phyloP scores from a whole-genome alignment of 208 protist genomes.

The Angomonas deanei region DNA sequence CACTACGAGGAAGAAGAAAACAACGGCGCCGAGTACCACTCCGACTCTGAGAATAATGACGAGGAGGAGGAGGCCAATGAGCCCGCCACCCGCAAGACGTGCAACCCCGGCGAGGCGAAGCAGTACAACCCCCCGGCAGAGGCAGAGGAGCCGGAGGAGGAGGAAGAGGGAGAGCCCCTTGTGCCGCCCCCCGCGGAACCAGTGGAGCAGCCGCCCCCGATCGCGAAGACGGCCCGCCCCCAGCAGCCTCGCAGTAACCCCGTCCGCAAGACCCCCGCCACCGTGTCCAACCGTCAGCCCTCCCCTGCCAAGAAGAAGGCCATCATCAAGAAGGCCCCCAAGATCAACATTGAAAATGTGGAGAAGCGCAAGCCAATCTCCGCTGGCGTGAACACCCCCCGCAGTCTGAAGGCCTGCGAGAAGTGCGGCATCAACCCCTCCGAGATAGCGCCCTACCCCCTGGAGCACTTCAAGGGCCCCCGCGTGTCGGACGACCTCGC shows the following conservation, averaged over 20 bases:
- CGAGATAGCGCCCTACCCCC: slow-evolving; percentile 34
- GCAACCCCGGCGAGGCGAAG: too few species aligned
- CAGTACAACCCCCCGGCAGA: too few species aligned
- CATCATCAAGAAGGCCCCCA: slow-evolving; percentile 16
- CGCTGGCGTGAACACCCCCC: slow-evolving; percentile 68
- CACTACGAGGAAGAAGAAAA: too few species aligned
- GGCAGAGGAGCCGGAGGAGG: too few species aligned
- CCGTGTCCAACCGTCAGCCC: neutral
- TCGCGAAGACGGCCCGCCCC: too few species aligned
- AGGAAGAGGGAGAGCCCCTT: too few species aligned
- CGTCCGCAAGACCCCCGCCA: neutral
- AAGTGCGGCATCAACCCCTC: slow-evolving; percentile 42
- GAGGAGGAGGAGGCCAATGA: neutral
- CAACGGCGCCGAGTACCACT: neutral
- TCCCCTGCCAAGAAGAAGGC: too few species aligned
- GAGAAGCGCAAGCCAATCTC: slow-evolving; percentile 25
- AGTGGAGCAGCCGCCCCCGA: too few species aligned
- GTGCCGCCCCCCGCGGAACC: too few species aligned
- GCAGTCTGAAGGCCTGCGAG: slow-evolving; percentile 53
- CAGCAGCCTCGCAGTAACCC: too few species aligned
- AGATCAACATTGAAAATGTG: slow-evolving; percentile 48
- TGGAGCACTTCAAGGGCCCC: slow-evolving; percentile 44
- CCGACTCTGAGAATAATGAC: neutral
- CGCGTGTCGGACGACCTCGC: slow-evolving; percentile 36
- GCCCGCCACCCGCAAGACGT: too few species aligned